Percentiles rank a stretch among this genome's conserved stretches.
phyloP scores from a whole-genome alignment of 495 filamentous ascomycete species.

The Diplogelasinospora grovesii region DNA sequence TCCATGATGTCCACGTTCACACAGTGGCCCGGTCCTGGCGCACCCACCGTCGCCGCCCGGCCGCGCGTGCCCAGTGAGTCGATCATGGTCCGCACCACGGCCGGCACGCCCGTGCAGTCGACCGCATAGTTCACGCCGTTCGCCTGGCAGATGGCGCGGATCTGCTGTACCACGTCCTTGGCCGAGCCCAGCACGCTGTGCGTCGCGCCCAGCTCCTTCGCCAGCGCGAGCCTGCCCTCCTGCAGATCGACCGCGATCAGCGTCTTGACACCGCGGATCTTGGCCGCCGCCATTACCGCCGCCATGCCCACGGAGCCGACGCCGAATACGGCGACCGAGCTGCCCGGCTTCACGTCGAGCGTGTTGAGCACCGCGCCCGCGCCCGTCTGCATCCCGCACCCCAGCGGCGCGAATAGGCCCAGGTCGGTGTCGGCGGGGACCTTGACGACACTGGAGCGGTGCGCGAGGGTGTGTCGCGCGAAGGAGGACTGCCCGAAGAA shows the following conservation, averaged over 20 bases:
- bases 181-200: constrained; percentile 23
- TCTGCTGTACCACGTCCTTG: constrained; percentile 19
- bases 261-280: constrained; percentile 14
- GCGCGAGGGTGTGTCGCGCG: constrained; percentile 31
- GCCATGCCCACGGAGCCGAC: constrained; percentile 67
- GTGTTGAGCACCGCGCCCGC: constrained; percentile 40
- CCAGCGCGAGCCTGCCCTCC: constrained; percentile 51
- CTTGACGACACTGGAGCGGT: constrained; percentile 24
- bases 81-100: constrained; percentile 27
- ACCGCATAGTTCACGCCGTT: constrained; percentile 32
- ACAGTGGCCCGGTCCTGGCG: constrained; percentile 22
- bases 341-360: constrained; percentile 42
- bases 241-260: constrained; percentile 63
- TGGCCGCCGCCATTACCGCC: constrained; percentile 42
- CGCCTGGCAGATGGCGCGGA: constrained; percentile 20
- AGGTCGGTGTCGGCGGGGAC: constrained; percentile 22
- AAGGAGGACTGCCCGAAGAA: constrained; percentile 49
- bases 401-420: constrained; percentile 33
- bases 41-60: constrained; percentile 37
- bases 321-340: constrained; percentile 63
- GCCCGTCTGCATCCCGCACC: constrained; percentile 43
- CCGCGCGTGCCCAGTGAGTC: constrained; percentile 31
- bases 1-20: constrained; percentile 21
- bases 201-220: constrained; percentile 52
- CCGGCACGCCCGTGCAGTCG: constrained; percentile 35